A percentile compares a stretch with the other conserved stretches of the same genome.
These are phyloP conservation scores for Cercospora sp. DNA, from an alignment of 2,329 filamentous ascomycete species.

Conservation along the genomic window DNA sequence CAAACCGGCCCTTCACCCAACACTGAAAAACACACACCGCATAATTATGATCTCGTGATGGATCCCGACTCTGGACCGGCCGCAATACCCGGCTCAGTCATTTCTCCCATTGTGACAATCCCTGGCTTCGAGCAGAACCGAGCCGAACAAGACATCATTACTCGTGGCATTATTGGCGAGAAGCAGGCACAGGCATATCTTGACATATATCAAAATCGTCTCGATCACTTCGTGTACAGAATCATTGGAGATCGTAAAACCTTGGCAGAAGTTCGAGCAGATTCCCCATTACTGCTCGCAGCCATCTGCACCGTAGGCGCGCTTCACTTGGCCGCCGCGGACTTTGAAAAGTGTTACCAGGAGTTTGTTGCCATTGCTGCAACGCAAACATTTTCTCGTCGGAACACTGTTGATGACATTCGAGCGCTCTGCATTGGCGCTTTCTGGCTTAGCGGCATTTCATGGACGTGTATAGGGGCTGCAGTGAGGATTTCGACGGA, in stretches of 20 bases:
- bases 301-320: constrained; percentile 41
- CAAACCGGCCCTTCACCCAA: constrained; percentile 23
- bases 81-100: constrained; percentile 37
- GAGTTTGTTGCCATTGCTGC: constrained; percentile 36
- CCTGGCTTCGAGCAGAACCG: constrained; percentile 29
- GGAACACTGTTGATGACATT: constrained; percentile 34
- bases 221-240: constrained; percentile 39
- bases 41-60: constrained; percentile 43
- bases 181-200: constrained; percentile 36
- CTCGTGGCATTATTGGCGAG: constrained; percentile 30
- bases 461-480: constrained; percentile 34
- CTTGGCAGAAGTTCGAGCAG: constrained; percentile 31
- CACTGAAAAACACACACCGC: constrained; percentile 31
- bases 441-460: constrained; percentile 42
- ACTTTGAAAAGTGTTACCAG: constrained; percentile 37
- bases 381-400: constrained; percentile 33
- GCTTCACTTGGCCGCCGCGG: constrained; percentile 31
- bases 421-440: constrained; percentile 43
- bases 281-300: constrained; percentile 38
- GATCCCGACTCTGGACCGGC: constrained; percentile 42
- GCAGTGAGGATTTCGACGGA: constrained; percentile 45
- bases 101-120: constrained; percentile 32
- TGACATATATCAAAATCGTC: constrained; percentile 36
- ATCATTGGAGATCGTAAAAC: constrained; percentile 38
- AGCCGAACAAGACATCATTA: constrained; percentile 35